Base-by-base conservation (phyloP, 805 yeast genomes). In the Candida tibetensis region DNA sequence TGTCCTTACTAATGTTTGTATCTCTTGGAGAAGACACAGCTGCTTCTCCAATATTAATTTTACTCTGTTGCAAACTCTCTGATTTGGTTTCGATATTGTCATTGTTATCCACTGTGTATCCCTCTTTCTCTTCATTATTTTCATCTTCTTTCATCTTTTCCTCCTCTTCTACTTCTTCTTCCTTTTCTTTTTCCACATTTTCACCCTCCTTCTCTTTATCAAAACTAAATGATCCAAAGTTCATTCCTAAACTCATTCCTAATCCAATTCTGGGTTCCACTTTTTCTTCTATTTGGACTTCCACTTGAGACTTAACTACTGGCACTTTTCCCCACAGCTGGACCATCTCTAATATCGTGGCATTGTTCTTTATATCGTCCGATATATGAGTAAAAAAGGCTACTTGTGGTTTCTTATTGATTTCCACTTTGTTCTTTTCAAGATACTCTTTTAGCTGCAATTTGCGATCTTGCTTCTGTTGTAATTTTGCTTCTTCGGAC, bases 251-350 rank as follows among this genome's bases (percentile, higher is more conserved):
- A 31, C 56, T 51, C 39, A 41, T 41, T 10, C 37, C 26, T 17
- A 37, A 34, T 12, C 37, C 39, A 5, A 5, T 16, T 25, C 29
- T 28, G 9, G 30, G 18, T 28, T 28, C 32, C 8, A 19, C 25
- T 15, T 12, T 25, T 13, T 27, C 40, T 15, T 36, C 40, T 28
- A n/a, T 17, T 2, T 15, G 26, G 8, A 21, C 36, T 14, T 19
- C 17, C 9, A 21, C 25, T 10, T 21, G 25, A 3, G 26, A 36
- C 17, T 31, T 28, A 7, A 38, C 32, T 7, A 54, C 46, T 3
- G 46, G 47, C 13, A 22, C 37, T 28, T 53, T 55, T 3, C 63
- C 63, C 59, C 60, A 58, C 2, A 15, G 15, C 14, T 41, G 34
- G 7, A 57, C 32, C 2, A 46, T 3, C 1, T 30, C 17, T 12